A percentile compares a stretch with the other conserved stretches of the same genome.
These are phyloP conservation scores for Penicillium bovifimosum DNA, from an alignment of 495 filamentous ascomycete genomes.

Conservation along the genomic window DNA sequence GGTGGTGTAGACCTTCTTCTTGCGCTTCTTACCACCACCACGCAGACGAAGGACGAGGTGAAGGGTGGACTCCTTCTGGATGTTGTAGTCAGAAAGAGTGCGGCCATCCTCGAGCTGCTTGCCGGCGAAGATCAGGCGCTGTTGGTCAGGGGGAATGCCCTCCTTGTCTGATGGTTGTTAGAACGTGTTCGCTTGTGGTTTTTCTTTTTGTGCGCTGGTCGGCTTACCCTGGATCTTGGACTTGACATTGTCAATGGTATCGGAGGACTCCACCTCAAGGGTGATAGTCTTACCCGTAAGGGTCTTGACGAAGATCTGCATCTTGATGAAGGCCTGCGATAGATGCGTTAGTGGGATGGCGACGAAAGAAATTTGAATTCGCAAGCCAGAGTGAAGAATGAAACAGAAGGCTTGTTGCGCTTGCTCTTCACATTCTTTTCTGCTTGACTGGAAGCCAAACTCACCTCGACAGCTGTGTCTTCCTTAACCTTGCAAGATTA, in stretches of 20 bases:
- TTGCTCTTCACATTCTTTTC: constrained; percentile 3
- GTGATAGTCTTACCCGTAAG: constrained; percentile 99
- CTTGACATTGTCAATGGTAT: constrained; percentile 99
- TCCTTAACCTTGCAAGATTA: constrained; percentile 49
- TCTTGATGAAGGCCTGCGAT: constrained; percentile 53
- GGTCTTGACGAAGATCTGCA: constrained; percentile 99
- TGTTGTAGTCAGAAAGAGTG: constrained; percentile 99
- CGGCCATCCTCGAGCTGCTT: constrained; percentile 99
- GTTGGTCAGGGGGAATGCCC: constrained; percentile 99
- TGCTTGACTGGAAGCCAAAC: constrained; percentile 9
- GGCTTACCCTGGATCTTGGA: constrained; percentile 71
- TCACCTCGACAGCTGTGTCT: constrained; percentile 54
- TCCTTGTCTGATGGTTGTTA: constrained; percentile 73
- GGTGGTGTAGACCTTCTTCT: constrained; percentile 99
- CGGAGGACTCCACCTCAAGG: constrained; percentile 99
- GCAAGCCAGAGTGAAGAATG: background rate
- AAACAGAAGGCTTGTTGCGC: background rate
- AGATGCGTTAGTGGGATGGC: constrained; percentile 9
- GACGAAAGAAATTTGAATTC: background rate
- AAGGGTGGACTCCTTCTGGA: constrained; percentile 99
- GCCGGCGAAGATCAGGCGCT: constrained; percentile 99
- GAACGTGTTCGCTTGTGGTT: constrained; percentile 3
- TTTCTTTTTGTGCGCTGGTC: background rate
- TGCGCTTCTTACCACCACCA: constrained; percentile 96
- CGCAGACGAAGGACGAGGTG: constrained; percentile 97